Percentiles rank a stretch among this genome's conserved stretches.
phyloP scores from a whole-genome alignment of 2,329 filamentous ascomycete species.

The Sordariomycetes sp. region DNA sequence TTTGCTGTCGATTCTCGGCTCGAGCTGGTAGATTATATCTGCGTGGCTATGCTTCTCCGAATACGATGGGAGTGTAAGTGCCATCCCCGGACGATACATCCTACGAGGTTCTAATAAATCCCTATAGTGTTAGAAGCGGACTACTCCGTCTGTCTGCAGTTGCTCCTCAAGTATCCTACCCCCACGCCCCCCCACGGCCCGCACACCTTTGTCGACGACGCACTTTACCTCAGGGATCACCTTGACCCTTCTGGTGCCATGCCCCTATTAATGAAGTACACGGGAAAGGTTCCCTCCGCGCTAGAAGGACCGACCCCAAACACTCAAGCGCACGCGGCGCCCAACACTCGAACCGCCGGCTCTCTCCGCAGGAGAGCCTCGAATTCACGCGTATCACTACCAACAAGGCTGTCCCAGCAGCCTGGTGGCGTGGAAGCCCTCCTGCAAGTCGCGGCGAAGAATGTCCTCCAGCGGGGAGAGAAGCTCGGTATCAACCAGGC shows the following conservation, averaged over 20 bases:
- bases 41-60: slow-evolving; percentile 83
- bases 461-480: slow-evolving; percentile 62
- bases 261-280: slow-evolving; percentile 61
- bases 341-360: slow-evolving; percentile 20
- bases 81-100: background rate
- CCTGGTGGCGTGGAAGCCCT: slow-evolving; percentile 55
- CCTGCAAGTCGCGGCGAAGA: slow-evolving; percentile 66
- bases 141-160: slow-evolving; percentile 73
- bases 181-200: slow-evolving; percentile 53
- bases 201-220: slow-evolving; percentile 77
- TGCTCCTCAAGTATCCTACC: slow-evolving; percentile 74
- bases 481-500: slow-evolving; percentile 72
- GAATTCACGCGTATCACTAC: slow-evolving; percentile 31
- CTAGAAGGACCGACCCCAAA: slow-evolving; percentile 13
- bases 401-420: slow-evolving; percentile 40
- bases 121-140: slow-evolving; percentile 68
- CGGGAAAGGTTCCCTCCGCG: slow-evolving; percentile 37
- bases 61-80: slow-evolving; percentile 78
- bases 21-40: slow-evolving; percentile 80
- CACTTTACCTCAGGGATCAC: slow-evolving; percentile 60
- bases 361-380: slow-evolving; percentile 29
- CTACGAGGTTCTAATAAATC: slow-evolving; percentile 12
- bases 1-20: slow-evolving; percentile 78
- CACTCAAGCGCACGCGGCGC: slow-evolving; percentile 14
- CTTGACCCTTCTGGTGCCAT: slow-evolving; percentile 51